Evolutionary conservation across 805 yeast species (phyloP).

Genomic region (Hanseniaspora singularis): DNA sequence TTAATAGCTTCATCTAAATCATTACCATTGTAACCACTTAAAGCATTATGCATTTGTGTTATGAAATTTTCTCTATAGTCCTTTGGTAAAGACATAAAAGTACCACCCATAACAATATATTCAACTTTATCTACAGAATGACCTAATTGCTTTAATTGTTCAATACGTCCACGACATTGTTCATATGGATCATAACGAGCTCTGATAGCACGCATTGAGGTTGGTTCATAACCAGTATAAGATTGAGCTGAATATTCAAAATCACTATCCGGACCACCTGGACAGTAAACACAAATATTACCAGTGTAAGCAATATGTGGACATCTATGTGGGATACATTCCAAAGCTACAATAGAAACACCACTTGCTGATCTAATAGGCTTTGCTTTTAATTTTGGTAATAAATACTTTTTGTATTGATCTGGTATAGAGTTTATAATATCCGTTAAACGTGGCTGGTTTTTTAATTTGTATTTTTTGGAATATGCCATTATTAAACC

Average conservation of each 20-base stretch:
- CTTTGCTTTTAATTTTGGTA: slow-evolving; percentile 94
- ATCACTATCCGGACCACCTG: slow-evolving; percentile 98
- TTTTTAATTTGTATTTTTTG: slow-evolving; percentile 79
- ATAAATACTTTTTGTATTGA: slow-evolving; percentile 77
- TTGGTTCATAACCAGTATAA: slow-evolving; percentile 96
- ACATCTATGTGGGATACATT: slow-evolving; percentile 98
- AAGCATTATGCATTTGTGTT: slow-evolving; percentile 82
- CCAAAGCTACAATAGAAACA: slow-evolving; percentile 96
- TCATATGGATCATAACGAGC: slow-evolving; percentile 98
- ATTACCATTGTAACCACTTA: slow-evolving; percentile 80
- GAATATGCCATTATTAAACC: slow-evolving; percentile 77
- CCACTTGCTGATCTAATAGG: slow-evolving; percentile 98
- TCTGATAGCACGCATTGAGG: slow-evolving; percentile 97
- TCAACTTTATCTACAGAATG: slow-evolving; percentile 96
- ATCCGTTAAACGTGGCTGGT: slow-evolving; percentile 90
- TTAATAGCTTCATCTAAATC: slow-evolving; percentile 82
- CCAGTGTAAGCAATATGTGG: slow-evolving; percentile 99
- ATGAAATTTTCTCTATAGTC: slow-evolving; percentile 86
- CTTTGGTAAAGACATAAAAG: slow-evolving; percentile 87
- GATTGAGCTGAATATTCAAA: slow-evolving; percentile 97
- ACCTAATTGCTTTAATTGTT: slow-evolving; percentile 87
- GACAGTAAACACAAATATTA: slow-evolving; percentile 95
- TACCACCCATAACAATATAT: slow-evolving; percentile 97
- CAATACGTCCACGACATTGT: slow-evolving; percentile 95
- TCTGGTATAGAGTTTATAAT: slow-evolving; percentile 92